phyloP scores from a whole-genome alignment of 2,329 filamentous ascomycete genomes.

The Sarocladium strictum region DNA sequence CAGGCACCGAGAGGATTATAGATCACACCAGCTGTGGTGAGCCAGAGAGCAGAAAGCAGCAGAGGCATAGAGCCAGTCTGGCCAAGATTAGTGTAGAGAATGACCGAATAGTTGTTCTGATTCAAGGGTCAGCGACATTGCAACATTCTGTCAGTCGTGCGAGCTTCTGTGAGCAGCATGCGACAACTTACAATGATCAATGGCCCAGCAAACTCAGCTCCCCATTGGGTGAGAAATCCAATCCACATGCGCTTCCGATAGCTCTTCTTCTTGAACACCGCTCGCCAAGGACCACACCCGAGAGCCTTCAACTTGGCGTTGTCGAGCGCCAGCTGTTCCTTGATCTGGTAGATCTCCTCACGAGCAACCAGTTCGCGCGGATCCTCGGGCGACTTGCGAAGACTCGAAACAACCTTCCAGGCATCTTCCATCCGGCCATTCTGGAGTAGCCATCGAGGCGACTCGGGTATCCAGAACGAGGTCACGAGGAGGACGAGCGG shows the following conservation, averaged over 20 bases:
- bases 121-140: not conserved
- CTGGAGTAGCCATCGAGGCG: constrained; percentile 43
- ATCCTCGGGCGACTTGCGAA: constrained; percentile 31
- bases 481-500: constrained; percentile 29
- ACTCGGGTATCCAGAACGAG: constrained; percentile 29
- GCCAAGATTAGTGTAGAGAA: constrained; percentile 32
- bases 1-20: constrained; percentile 41
- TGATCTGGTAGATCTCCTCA: constrained; percentile 40
- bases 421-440: constrained; percentile 40
- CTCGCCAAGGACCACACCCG: constrained; percentile 35
- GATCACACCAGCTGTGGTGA: constrained; percentile 41
- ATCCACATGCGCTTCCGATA: constrained; percentile 46
- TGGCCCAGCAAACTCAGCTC: constrained; percentile 45
- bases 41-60: constrained; percentile 32
- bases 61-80: constrained; percentile 34
- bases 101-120: constrained; percentile 36
- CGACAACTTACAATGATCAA: constrained; percentile 38
- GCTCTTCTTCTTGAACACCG: constrained; percentile 38
- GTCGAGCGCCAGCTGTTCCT: constrained; percentile 38
- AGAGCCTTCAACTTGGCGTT: constrained; percentile 31
- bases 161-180: no score
- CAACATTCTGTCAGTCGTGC: no score
- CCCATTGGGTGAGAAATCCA: constrained; percentile 47
- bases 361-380: constrained; percentile 34
- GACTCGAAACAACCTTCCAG: constrained; percentile 31